Evolutionary conservation across 148 eudicot species (phyloP), one percentile per base, ranked within the genome.

Genomic region (Heliosperma pusillum): DNA sequence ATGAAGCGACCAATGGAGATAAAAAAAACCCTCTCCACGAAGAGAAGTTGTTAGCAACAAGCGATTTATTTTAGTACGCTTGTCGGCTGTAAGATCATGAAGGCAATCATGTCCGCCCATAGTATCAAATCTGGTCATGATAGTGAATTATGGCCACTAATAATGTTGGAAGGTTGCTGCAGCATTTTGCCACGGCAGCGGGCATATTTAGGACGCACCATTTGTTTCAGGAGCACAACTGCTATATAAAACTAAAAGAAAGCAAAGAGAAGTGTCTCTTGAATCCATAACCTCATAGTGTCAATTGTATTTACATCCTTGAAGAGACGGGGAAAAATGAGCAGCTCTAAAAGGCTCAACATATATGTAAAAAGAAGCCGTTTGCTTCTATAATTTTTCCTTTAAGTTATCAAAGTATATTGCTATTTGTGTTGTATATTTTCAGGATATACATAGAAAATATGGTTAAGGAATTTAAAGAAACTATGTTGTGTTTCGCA

Each of bases 401-500:
- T 36, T 75, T 56, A 55, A 80, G 72, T 80, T 47, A 70, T 70
- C 47, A 62, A 75, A 17, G 76, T 42, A 44, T 71, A 71, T 64
- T 65, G 26, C 73, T 63, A 71, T 57, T 71, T 5, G 65, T 8
- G n/a, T 36, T 13, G n/a, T 29, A 36, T 42, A 2, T 45, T 71
- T 56, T 56, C 69, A 44, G 40, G 61, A 70, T 80, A 59, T 76
- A 76, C 79, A 80, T 26, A 25, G 58, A 70, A 63, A 75, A 25
- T 71, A 16, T 56, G 66, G 52, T 44, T 55, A 53, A 71, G 29
- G 13, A 44, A 56, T 30, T 62, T 60, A 56, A 61, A 19, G 25
- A 27, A 19, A 12, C 9, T 69, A 69, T 74, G 61, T 36, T 20
- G 75, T 30, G 29, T 62, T 67, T 24, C n/a, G 55, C 21, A 42